Conservation (phyloP, 2,329 filamentous ascomycete genomes). For the Penicillium sp. region DNA sequence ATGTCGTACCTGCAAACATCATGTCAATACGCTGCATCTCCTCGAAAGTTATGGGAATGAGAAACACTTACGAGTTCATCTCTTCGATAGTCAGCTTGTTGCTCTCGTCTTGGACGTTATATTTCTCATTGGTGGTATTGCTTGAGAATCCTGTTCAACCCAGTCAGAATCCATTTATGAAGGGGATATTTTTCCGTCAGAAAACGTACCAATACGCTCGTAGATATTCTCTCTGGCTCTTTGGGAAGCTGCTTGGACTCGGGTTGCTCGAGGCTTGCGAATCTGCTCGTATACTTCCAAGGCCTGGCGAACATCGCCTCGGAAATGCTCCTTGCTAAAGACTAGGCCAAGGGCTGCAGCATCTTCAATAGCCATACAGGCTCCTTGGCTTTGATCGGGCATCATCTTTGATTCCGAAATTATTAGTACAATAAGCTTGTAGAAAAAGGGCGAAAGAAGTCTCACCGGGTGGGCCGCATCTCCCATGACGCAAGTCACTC, state of each 20-base stretch:
- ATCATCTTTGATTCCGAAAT: constrained; percentile 46
- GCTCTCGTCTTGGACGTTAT: constrained; percentile 60
- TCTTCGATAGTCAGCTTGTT: constrained; percentile 65
- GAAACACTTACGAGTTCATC: constrained; percentile 57
- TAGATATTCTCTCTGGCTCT: constrained; percentile 61
- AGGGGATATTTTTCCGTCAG: not conserved
- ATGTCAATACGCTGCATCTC: constrained; percentile 5
- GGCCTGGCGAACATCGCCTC: constrained; percentile 46
- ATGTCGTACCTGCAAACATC: constrained; percentile 51
- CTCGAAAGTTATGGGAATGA: not conserved
- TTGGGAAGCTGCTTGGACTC: constrained; percentile 55
- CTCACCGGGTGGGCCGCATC: constrained; percentile 59
- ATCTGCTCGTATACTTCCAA: constrained; percentile 52
- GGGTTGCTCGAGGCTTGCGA: constrained; percentile 52
- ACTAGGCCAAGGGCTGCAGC: constrained; percentile 60
- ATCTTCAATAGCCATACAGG: constrained; percentile 66
- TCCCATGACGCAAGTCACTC: constrained; percentile 55
- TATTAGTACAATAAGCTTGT: not conserved
- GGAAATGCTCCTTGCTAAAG: constrained; percentile 50
- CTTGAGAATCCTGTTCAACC: constrained; percentile 47
- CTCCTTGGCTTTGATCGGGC: constrained; percentile 66
- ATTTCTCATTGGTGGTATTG: constrained; percentile 54
- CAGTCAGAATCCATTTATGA: not conserved
- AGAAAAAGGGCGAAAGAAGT: not conserved
- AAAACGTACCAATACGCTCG: constrained; percentile 53